phyloP scores from a whole-genome alignment of 177 flowering plant species.

The Telopea speciosissima region DNA sequence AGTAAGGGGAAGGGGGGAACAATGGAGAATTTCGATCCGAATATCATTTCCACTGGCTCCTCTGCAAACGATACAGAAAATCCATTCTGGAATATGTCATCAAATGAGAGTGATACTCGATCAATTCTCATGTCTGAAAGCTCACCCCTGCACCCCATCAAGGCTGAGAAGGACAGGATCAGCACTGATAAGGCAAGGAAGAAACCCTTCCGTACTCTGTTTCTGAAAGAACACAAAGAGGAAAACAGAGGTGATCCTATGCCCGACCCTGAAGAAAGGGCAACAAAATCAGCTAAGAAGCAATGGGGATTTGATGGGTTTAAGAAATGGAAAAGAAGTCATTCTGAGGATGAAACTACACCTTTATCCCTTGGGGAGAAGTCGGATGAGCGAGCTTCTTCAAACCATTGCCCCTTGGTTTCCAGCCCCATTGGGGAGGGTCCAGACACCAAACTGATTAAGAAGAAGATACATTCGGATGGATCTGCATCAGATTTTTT shows the following conservation, averaged over 20 bases:
- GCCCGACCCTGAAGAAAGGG: slow-evolving; percentile 28
- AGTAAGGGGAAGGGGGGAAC: slow-evolving; percentile 31
- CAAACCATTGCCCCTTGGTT: slow-evolving; percentile 30
- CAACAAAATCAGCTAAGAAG: slow-evolving; percentile 44
- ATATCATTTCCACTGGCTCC: not conserved
- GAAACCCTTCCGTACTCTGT: slow-evolving; percentile 43
- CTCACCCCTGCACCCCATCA: slow-evolving; percentile 19
- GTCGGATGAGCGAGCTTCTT: slow-evolving; percentile 34
- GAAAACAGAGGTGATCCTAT: slow-evolving; percentile 15
- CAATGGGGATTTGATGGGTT: slow-evolving; percentile 70
- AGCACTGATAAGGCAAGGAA: slow-evolving; percentile 37
- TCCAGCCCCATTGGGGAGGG: slow-evolving; percentile 55
- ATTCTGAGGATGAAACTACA: slow-evolving; percentile 50
- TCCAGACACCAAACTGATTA: slow-evolving; percentile 62
- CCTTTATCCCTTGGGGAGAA: slow-evolving; percentile 51
- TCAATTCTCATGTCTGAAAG: slow-evolving; percentile 65
- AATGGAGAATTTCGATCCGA: slow-evolving; percentile 8
- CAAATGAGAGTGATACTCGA: slow-evolving; percentile 27
- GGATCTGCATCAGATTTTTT: slow-evolving; percentile 78
- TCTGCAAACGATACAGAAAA: slow-evolving; percentile 29
- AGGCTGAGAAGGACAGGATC: slow-evolving; percentile 25
- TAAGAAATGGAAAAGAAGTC: slow-evolving; percentile 64
- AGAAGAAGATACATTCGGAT: slow-evolving; percentile 61
- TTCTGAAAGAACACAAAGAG: slow-evolving; percentile 40
- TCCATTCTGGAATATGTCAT: slow-evolving; percentile 38